Evolutionary conservation across 306 rosid species (phyloP).

Genomic region (Lablab purpureus): DNA sequence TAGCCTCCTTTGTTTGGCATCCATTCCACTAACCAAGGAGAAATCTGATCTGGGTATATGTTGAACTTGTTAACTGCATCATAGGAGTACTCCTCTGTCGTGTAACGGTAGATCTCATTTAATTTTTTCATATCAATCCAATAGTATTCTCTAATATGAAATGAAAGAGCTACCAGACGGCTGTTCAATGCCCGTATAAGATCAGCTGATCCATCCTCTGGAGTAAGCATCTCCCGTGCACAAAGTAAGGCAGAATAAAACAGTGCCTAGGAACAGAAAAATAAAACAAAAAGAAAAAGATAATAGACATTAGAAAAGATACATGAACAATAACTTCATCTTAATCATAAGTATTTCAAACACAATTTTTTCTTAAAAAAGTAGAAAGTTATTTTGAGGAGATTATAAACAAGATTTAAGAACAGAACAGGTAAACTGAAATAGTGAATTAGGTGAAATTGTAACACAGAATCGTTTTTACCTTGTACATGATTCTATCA

Average conservation of each 20-base stretch:
- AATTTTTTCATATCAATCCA: constrained; percentile 80
- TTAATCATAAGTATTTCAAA: constrained; percentile 28
- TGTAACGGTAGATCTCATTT: constrained; percentile 89
- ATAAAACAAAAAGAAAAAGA: constrained; percentile 25
- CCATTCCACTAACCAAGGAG: constrained; percentile 93
- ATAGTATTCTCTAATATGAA: constrained; percentile 86
- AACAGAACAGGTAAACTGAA: not conserved
- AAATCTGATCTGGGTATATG: constrained; percentile 84
- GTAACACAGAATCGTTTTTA: not conserved
- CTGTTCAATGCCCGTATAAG: constrained; percentile 80
- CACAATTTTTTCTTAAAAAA: not conserved
- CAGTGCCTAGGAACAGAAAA: constrained; percentile 64
- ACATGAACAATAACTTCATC: constrained; percentile 30
- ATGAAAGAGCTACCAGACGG: constrained; percentile 84
- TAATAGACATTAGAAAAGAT: constrained; percentile 28
- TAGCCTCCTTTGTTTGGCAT: constrained; percentile 85
- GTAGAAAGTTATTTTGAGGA: not conserved
- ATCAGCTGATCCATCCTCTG: constrained; percentile 83
- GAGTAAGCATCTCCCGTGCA: constrained; percentile 89
- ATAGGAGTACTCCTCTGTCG: constrained; percentile 86
- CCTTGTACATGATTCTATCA: constrained; percentile 21
- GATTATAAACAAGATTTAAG: not conserved
- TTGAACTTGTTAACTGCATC: constrained; percentile 93
- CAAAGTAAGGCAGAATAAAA: constrained; percentile 83
- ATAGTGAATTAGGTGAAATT: not conserved